Conservation (phyloP, 2,329 filamentous ascomycete genomes). For the Plectosphaerella sp. region DNA sequence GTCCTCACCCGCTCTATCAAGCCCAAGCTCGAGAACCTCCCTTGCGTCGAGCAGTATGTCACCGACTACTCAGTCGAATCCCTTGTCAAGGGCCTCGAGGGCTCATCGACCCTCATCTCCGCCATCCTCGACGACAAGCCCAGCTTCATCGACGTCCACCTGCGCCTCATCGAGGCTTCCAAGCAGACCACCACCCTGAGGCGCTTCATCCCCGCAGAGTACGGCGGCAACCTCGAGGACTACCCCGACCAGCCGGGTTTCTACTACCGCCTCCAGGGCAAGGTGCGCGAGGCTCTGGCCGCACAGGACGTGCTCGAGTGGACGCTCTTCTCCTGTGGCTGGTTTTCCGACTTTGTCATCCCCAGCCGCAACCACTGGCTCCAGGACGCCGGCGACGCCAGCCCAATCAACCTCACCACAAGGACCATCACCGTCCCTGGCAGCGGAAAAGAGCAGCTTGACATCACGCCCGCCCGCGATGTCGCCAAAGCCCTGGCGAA, state of each 20-base stretch:
- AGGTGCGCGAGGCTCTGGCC: constrained; percentile 2
- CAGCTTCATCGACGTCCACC: constrained; percentile 9
- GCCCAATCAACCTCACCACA: constrained; percentile 4
- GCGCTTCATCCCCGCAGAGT: constrained; percentile 14
- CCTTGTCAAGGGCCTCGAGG: constrained; percentile 4
- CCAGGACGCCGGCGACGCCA: constrained; percentile 5
- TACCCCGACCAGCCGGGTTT: constrained; percentile 13
- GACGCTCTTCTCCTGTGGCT: constrained; percentile 11
- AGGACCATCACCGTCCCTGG: constrained; percentile 3
- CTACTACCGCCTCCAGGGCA: constrained; percentile 5
- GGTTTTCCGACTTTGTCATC: constrained; percentile 11
- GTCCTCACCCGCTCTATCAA: constrained; percentile 9
- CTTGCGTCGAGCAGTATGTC: constrained; percentile 1
- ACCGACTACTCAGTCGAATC: constrained; percentile 3
- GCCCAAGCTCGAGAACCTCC: constrained; percentile 3
- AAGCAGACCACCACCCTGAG: constrained; percentile 8
- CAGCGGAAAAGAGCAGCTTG: constrained; percentile 4
- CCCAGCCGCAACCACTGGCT: constrained; percentile 7
- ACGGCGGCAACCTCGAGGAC: constrained; percentile 8
- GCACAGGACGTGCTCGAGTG: constrained; percentile 10
- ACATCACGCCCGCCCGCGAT: constrained; percentile 7
- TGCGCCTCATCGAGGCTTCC: constrained; percentile 10
- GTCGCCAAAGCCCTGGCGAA: constrained; percentile 5
- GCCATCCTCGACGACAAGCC: constrained; percentile 9
- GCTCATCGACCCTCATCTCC: constrained; percentile 8